Evolutionary conservation across 2,329 filamentous ascomycete genomes (phyloP).

Genomic region (Cladosporium sp.): DNA sequence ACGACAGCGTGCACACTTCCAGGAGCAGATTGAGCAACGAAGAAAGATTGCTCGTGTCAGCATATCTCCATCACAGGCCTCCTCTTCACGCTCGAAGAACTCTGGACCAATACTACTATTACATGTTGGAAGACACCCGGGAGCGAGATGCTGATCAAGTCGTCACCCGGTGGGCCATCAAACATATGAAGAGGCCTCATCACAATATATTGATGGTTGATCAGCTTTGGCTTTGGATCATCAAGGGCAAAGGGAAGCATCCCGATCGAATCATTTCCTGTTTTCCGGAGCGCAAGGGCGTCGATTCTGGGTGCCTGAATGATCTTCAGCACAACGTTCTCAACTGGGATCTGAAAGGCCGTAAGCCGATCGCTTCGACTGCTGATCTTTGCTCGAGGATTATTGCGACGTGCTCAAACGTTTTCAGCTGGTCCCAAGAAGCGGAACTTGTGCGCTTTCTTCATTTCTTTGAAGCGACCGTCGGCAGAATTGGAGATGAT

Average conservation of each 20-base stretch:
- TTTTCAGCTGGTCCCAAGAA: constrained; percentile 50
- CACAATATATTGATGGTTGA: constrained; percentile 65
- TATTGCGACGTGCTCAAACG: constrained; percentile 54
- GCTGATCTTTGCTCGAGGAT: constrained; percentile 62
- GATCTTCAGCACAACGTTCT: constrained; percentile 61
- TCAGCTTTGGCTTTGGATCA: constrained; percentile 63
- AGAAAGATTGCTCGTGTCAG: background rate
- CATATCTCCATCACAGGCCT: background rate
- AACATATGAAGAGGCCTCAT: constrained; percentile 31
- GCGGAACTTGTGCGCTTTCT: constrained; percentile 47
- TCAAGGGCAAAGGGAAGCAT: constrained; percentile 36
- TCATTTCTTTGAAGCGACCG: constrained; percentile 64
- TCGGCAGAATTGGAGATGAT: constrained; percentile 46
- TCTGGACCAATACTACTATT: constrained; percentile 63
- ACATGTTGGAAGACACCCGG: constrained; percentile 56
- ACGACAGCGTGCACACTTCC: constrained; percentile 45
- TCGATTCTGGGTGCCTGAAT: constrained; percentile 61
- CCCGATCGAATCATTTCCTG: constrained; percentile 56
- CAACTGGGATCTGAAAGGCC: constrained; percentile 61
- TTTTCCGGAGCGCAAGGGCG: constrained; percentile 56
- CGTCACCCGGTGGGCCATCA: constrained; percentile 41
- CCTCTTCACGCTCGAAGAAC: constrained; percentile 57
- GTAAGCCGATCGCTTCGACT: constrained; percentile 55
- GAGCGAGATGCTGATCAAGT: constrained; percentile 60
- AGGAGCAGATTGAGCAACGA: constrained; percentile 27